Evolutionary conservation across 2,329 filamentous ascomycete genomes (phyloP), one percentile per base, ranked within the genome.

Genomic region (Talaromyces sp.): DNA sequence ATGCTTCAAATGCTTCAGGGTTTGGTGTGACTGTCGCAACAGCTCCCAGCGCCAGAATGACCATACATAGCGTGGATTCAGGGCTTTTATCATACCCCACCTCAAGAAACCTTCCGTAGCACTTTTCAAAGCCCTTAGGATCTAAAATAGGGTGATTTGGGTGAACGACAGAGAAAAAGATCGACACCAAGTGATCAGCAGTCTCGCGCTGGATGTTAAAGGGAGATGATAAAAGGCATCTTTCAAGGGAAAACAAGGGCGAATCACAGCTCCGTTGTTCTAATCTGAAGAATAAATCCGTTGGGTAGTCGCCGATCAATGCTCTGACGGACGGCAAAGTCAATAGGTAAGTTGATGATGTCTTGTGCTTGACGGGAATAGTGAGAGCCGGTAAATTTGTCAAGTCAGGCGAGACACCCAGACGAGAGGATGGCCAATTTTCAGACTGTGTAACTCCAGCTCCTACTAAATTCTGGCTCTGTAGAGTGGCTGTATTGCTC

Each of bases 31-130:
- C 54, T 4, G 67, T 63, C 5, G 65, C 63, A 7, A 67, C 66
- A 1, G 64, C 65, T 3, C 70, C 70, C 14, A 73, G 59, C 10
- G 70, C 70, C 12, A 72, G 63, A 9, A 73, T 66, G 17, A 71
- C 66, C 59, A 73, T 65, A 57, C 71, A 73, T 1, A 73, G 61
- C 6, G 69, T 70, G 1, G 67, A 66, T 29, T 69, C 68, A 3
- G 71, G 58, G 48, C 63, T 68, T 1, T 64, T 60, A 35, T 69
- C 66, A 0, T 64, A 57, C 1, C 65, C 65, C 2, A 57, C 56
- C 24, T 68, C 62, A 12, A 69, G 54, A 35, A 72, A 68, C 1
- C 53, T 51, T 2, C 58, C 31, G 54, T 72, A 72, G 1, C 67
- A 61, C 1, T 32, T 35, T 7, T 64, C 54, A 31, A 73, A 60